These are phyloP conservation scores for Alternaria longipes DNA, from an alignment of 2,329 filamentous ascomycete species.

Conservation along the genomic window DNA sequence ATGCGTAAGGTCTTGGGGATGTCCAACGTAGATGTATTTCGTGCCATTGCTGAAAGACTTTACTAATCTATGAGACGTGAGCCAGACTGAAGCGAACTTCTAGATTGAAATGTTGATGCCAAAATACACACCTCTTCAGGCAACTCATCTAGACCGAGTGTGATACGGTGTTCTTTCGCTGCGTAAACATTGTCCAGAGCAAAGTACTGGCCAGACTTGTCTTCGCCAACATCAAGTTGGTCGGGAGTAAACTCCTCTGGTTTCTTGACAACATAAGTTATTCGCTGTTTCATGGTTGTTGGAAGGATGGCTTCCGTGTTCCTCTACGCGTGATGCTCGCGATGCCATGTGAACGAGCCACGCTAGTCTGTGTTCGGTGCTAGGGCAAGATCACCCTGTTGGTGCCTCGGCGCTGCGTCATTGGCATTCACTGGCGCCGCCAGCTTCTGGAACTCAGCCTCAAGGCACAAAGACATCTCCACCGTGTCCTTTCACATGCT, in stretches of 20 bases:
- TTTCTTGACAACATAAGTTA: slow-evolving; percentile 76
- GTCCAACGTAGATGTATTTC: slow-evolving; percentile 84
- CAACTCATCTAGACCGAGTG: slow-evolving; percentile 76
- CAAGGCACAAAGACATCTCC: slow-evolving; percentile 8
- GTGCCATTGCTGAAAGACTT: slow-evolving; percentile 69
- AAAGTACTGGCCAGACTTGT: slow-evolving; percentile 51
- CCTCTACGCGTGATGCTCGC: slow-evolving; percentile 12
- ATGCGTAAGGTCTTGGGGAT: slow-evolving; percentile 65
- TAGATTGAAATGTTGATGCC: background rate
- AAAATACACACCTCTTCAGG: slow-evolving; percentile 65
- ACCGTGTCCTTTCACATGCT: slow-evolving; percentile 39
- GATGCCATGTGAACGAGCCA: background rate
- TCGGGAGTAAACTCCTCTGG: slow-evolving; percentile 72
- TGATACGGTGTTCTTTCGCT: slow-evolving; percentile 81
- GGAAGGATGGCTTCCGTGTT: slow-evolving; percentile 2
- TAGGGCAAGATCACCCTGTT: slow-evolving; percentile 1
- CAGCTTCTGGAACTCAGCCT: slow-evolving; percentile 27
- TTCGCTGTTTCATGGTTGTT: slow-evolving; percentile 71
- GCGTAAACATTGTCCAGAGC: slow-evolving; percentile 70
- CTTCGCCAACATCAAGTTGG: slow-evolving; percentile 64
- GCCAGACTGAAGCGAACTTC: background rate
- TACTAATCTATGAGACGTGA: slow-evolving; percentile 60
- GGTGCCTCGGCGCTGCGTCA: slow-evolving; percentile 14
- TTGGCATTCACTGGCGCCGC: slow-evolving; percentile 13
- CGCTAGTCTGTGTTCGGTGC: slow-evolving; percentile 1